These are phyloP conservation scores for Cucumis hystrix DNA, from an alignment of 306 rosid genomes.

Conservation along the genomic window DNA sequence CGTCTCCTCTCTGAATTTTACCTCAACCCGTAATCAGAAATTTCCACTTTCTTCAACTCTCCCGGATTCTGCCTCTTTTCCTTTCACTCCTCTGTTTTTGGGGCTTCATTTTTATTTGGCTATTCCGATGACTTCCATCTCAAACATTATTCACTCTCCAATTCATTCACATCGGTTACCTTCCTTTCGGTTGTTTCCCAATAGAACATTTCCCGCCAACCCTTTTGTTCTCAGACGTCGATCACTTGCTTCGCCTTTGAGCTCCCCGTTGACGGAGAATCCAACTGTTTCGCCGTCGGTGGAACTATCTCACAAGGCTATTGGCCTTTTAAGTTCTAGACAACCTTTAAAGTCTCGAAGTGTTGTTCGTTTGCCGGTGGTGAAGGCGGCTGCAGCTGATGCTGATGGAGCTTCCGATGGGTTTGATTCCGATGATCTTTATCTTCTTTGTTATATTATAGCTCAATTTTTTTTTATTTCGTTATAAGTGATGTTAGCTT, in stretches of 20 bases:
- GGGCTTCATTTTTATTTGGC: not conserved
- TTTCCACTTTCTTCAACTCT: not conserved
- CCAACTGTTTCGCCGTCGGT: not conserved
- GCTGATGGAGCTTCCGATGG: slow-evolving; percentile 33
- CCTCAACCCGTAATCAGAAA: not conserved
- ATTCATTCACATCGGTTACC: slow-evolving; percentile 17
- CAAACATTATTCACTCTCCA: slow-evolving; percentile 26
- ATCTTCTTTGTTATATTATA: not conserved
- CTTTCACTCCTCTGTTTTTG: not conserved
- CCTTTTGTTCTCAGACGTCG: slow-evolving; percentile 18
- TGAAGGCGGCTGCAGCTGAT: slow-evolving; percentile 40
- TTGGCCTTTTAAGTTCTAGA: slow-evolving; percentile 18
- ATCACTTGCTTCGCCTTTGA: slow-evolving; percentile 11
- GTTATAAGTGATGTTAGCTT: not conserved
- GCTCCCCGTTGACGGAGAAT: slow-evolving; percentile 25
- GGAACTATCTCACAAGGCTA: slow-evolving; percentile 11
- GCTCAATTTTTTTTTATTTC: not conserved
- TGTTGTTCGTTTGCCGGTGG: slow-evolving; percentile 16
- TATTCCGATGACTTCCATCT: slow-evolving; percentile 28
- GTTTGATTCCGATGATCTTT: slow-evolving; percentile 12
- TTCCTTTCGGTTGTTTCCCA: slow-evolving; percentile 15
- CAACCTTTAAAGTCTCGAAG: slow-evolving; percentile 23
- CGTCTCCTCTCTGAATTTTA: too few species aligned
- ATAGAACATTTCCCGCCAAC: slow-evolving; percentile 13
- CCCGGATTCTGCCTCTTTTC: not conserved